Base-by-base conservation (phyloP, 2,329 filamentous ascomycete genomes). In the Atkinsonella hypoxylon region DNA sequence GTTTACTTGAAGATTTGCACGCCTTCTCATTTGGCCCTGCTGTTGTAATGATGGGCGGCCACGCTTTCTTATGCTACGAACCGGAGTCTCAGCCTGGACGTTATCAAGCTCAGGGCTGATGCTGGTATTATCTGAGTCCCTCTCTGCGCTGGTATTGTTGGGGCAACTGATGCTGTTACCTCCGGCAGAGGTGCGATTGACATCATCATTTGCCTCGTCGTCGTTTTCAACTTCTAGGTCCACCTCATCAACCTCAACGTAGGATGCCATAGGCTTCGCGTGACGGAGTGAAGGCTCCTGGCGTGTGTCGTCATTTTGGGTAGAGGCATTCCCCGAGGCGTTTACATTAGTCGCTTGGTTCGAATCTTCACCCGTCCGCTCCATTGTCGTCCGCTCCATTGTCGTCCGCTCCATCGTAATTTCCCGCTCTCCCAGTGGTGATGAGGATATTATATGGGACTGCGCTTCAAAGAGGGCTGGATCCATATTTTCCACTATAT, bases 201-300 rank as follows among this genome's bases (percentile, higher is more conserved):
- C 9, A 42, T 20, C 41, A 31, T 40, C n/a, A 49, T 44, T 10
- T 7, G 41, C 15, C 2, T 49, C 41, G n/a, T 55, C 50, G 20
- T 40, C 47, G 13, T 52, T 22, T 38, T 26, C 42, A 10, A 22
- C 63, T 20, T 68, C 68, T 9, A 60, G 50, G 7, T 70, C 67
- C 36, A 55, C 36, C 42, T 77, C 70, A 31, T 74, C 74, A 1
- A 67, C 59, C 46, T 78, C 75, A 2, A 72, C 63, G 49, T 79
- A 80, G 1, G 76, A 77, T 31, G 68, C 56, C 56, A 63, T 70
- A 6, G 77, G 76, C 55, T 72, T 76, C 9, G 77, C 74, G 53
- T 78, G 75, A 20, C 77, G 69, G 18, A 79, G 64, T 11, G 66
- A 62, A 20, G 75, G 75, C 32, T 74, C 66, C 17, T 78, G 71